phyloP scores from a whole-genome alignment of 192 early-diverging fungal species.

The Linnemannia hyalina region DNA sequence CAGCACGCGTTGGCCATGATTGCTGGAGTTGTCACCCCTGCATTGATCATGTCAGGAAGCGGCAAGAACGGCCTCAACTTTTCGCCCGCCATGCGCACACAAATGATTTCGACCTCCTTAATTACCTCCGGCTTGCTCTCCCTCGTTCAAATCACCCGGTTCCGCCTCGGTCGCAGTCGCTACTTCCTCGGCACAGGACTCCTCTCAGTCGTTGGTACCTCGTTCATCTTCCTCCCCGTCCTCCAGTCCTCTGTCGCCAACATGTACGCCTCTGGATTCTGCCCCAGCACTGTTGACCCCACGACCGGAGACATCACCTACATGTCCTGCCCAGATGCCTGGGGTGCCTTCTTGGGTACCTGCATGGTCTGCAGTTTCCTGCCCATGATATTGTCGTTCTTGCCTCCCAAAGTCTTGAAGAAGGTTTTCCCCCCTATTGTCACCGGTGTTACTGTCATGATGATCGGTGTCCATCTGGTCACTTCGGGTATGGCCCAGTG shows the following conservation, averaged over 20 bases:
- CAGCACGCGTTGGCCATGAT: conserved; percentile 56
- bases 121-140: conserved; percentile 67
- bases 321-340: conserved; percentile 62
- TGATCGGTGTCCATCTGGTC: conserved; percentile 63
- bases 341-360: conserved; percentile 67
- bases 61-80: conserved; percentile 45
- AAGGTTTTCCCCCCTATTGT: conserved; percentile 69
- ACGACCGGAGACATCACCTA: conserved; percentile 54
- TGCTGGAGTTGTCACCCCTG: conserved; percentile 51
- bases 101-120: conserved; percentile 65
- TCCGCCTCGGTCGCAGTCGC: conserved; percentile 44
- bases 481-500: conserved; percentile 60
- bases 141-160: conserved; percentile 68
- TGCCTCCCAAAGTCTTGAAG: conserved; percentile 62
- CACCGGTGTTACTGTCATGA: conserved; percentile 62
- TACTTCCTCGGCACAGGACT: conserved; percentile 64
- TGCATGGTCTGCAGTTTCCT: conserved; percentile 64
- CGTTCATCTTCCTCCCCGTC: conserved; percentile 65
- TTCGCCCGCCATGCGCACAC: conserved; percentile 30
- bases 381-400: conserved; percentile 59
- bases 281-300: conserved; percentile 35
- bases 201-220: conserved; percentile 65
- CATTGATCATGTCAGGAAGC: conserved; percentile 48
- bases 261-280: conserved; percentile 57
- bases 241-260: conserved; percentile 61